Percentiles rank a stretch among this genome's conserved stretches.
These are phyloP conservation scores for Colletotrichum coccodes DNA, from an alignment of 2,329 filamentous ascomycete species.

Conservation along the genomic window DNA sequence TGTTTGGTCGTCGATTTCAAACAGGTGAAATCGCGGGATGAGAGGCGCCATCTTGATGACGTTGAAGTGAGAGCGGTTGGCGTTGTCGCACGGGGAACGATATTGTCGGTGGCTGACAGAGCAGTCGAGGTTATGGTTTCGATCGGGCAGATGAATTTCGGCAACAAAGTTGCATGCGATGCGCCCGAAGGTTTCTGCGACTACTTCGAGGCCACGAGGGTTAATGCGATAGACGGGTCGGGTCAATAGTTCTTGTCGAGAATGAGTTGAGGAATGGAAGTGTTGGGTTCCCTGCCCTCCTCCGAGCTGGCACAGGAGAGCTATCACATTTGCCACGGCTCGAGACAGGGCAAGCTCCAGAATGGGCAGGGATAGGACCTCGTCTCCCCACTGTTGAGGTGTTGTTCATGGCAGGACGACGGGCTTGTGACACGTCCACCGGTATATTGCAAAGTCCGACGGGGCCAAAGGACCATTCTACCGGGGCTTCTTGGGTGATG, in stretches of 20 bases:
- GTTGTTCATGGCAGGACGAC: neutral
- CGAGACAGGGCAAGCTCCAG: slow-evolving; percentile 20
- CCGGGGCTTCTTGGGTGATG: neutral
- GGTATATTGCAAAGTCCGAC: neutral
- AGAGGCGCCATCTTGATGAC: slow-evolving; percentile 55
- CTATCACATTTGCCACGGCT: neutral
- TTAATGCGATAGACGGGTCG: neutral
- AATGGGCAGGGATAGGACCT: neutral
- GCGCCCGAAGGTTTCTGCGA: neutral
- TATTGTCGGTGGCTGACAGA: neutral
- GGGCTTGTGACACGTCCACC: neutral
- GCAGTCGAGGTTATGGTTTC: neutral
- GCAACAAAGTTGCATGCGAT: neutral
- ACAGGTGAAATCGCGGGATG: slow-evolving; percentile 70
- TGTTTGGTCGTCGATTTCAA: slow-evolving; percentile 74
- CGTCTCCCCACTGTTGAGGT: neutral
- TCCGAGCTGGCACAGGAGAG: neutral
- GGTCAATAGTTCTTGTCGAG: neutral
- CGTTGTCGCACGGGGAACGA: neutral
- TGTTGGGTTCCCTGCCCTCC: neutral
- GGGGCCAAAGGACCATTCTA: neutral
- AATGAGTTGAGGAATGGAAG: neutral
- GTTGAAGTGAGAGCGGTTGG: neutral
- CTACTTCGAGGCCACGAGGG: neutral
- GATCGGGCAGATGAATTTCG: neutral